Evolutionary conservation across 179 eudicot genomes (phyloP).

Genomic region (Corrigiola litoralis): DNA sequence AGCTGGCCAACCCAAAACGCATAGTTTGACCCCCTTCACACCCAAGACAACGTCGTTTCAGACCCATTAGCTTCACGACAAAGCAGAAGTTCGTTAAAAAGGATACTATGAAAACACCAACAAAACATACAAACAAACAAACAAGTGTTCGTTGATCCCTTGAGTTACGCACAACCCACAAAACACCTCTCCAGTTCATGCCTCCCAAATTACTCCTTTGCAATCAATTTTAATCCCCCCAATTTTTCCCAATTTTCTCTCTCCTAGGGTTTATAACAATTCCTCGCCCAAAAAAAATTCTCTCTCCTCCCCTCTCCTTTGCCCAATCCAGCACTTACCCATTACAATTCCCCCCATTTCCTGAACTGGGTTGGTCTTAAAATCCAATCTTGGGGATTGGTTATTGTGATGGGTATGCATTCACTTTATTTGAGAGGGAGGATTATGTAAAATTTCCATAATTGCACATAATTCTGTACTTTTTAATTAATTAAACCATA

Average conservation of each 20-base stretch:
- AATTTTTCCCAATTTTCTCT: constrained; percentile 12
- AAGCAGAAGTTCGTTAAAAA: constrained; percentile 7
- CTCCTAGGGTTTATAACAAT: constrained; percentile 8
- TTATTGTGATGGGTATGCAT: constrained; percentile 15
- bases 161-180: constrained; percentile 5
- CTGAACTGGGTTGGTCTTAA: constrained; percentile 11
- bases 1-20: not conserved
- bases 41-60: too few species aligned
- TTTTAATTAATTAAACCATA: too few species aligned
- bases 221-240: not conserved
- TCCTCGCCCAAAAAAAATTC: not conserved
- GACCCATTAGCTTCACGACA: not conserved
- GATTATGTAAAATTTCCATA: not conserved
- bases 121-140: not conserved
- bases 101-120: not conserved
- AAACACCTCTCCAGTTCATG: not conserved
- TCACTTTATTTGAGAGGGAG: not conserved
- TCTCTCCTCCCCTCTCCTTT: not conserved
- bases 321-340: constrained; percentile 1
- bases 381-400: constrained; percentile 8
- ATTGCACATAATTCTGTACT: not conserved
- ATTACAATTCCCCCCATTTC: constrained; percentile 7
- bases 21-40: too few species aligned
- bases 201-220: not conserved
- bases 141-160: constrained; percentile 25